Conservation (phyloP, 192 early-diverging fungal genomes). For the Coemansia sp. region DNA sequence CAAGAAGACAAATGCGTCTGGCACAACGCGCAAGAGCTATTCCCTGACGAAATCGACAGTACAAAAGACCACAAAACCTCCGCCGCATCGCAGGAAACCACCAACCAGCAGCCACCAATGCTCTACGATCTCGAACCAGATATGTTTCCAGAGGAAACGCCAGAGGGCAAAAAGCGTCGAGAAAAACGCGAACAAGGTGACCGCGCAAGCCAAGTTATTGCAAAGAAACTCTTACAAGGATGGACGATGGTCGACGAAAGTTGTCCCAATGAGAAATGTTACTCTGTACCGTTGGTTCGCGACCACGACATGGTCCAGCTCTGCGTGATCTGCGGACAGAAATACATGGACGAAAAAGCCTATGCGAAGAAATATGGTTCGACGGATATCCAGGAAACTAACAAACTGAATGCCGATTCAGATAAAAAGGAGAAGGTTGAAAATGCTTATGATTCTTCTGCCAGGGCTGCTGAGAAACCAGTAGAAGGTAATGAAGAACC, state of each 20-base stretch:
- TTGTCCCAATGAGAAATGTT: conserved; percentile 35
- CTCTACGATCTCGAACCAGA: conserved; percentile 1
- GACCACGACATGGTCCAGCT: conserved; percentile 31
- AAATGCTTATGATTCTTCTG: too few relatives aligned
- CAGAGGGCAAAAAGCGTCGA: conserved; percentile 8
- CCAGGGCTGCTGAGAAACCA: too few relatives aligned
- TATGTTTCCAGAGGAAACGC: background rate
- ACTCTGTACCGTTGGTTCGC: conserved; percentile 36
- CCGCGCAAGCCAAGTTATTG: conserved; percentile 39
- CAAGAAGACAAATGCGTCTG: conserved; percentile 37
- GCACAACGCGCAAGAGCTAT: conserved; percentile 44
- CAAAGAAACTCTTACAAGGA: conserved; percentile 42
- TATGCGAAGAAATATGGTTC: conserved; percentile 34
- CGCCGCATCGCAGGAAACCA: conserved; percentile 22
- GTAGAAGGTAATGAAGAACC: background rate
- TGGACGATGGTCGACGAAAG: conserved; percentile 44
- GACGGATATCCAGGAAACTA: background rate
- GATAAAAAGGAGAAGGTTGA: background rate
- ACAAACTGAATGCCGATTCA: background rate
- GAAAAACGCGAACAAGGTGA: conserved; percentile 36
- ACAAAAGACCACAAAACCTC: conserved; percentile 1
- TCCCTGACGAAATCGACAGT: conserved; percentile 32
- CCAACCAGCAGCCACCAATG: too few relatives aligned
- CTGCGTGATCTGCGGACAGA: conserved; percentile 39
- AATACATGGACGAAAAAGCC: conserved; percentile 41